Conservation (phyloP, 2,329 filamentous ascomycete species). For the Colletotrichum scovillei region DNA sequence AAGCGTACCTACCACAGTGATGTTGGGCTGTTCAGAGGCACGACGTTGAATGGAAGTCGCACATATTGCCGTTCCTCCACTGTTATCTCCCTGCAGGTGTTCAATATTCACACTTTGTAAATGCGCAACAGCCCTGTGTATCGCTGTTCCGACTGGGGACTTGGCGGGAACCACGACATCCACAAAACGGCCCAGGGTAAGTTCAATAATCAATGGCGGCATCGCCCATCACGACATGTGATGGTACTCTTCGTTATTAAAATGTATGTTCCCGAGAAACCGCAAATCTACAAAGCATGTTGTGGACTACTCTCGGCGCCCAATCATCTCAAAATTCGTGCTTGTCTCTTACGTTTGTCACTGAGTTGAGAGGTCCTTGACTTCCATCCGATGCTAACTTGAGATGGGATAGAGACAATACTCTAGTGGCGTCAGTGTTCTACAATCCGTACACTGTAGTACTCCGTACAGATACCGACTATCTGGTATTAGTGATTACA, state of each 20-base stretch:
- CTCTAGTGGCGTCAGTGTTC: not conserved
- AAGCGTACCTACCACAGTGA: not conserved
- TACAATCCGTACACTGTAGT: not conserved
- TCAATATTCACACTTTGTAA: not conserved
- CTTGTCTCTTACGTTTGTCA: no score
- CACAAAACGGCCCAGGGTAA: no score
- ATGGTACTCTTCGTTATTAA: no score
- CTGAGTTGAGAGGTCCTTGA: no score
- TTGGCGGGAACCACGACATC: not conserved
- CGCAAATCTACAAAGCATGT: no score
- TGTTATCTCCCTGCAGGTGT: not conserved
- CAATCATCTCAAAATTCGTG: no score
- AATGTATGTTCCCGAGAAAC: no score
- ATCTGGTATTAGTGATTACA: not conserved
- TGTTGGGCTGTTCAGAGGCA: not conserved
- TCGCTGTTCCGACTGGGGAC: not conserved
- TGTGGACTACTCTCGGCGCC: no score
- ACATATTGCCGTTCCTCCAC: not conserved
- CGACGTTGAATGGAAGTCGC: not conserved
- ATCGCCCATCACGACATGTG: no score
- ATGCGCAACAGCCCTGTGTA: not conserved
- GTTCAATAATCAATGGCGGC: no score
- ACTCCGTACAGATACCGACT: not conserved
- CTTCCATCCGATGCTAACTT: no score
- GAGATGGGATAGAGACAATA: no score